phyloP scores from a whole-genome alignment of 148 eudicot genomes.

The Silene conica region DNA sequence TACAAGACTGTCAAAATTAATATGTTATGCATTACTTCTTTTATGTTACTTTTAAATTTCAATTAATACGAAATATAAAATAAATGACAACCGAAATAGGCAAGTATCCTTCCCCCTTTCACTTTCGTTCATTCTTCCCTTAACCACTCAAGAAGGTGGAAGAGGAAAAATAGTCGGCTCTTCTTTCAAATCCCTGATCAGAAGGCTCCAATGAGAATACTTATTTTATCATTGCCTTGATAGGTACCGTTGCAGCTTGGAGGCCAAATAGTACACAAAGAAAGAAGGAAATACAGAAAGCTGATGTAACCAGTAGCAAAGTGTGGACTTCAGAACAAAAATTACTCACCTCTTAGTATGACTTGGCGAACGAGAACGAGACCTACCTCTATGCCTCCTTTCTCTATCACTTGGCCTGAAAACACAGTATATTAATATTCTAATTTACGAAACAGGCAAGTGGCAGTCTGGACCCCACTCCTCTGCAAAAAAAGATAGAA shows the following conservation, averaged over 20 bases:
- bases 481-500: not conserved
- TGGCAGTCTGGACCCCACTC: not conserved
- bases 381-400: slow-evolving; percentile 53
- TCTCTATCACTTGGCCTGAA: slow-evolving; percentile 60
- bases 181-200: too few species aligned
- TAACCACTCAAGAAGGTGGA: too few species aligned
- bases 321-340: not conserved
- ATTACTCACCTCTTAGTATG: slow-evolving; percentile 43
- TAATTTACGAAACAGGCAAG: not conserved
- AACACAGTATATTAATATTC: not conserved
- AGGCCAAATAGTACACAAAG: not conserved
- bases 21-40: too few species aligned
- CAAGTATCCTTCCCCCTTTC: too few species aligned
- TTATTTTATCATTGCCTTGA: not conserved
- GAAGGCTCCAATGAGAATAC: not conserved
- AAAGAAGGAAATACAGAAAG: not conserved
- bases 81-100: too few species aligned
- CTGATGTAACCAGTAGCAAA: slow-evolving; percentile 5
- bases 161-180: too few species aligned
- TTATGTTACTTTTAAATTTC: too few species aligned
- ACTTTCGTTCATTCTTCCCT: too few species aligned
- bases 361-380: slow-evolving; percentile 45
- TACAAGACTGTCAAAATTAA: too few species aligned
- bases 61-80: too few species aligned
- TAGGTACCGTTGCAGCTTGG: not conserved